Base-by-base conservation (phyloP, 208 protist species). In the Hexamita inflata region DNA sequence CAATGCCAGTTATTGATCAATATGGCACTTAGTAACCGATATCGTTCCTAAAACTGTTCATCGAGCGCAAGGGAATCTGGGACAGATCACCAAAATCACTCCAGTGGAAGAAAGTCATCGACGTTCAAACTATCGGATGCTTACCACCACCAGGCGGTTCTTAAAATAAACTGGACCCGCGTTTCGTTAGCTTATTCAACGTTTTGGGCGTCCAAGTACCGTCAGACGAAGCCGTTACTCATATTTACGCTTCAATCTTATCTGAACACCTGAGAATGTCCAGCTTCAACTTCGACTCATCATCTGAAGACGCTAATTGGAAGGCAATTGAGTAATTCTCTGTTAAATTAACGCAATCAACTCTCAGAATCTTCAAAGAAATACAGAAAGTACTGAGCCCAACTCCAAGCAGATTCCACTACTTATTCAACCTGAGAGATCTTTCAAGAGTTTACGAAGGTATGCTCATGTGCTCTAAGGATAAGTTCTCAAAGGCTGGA, bases 11-110 rank as follows among this genome's bases (percentile, higher is more conserved):
- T 0, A 68, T 97, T 67, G 94, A 98, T 84, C 86, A 87, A 0
- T 97, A 97, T 82, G 94, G 93, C 30, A 98, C 94, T 41, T 92
- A 96, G 87, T 94, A 98, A 85, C 94, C 95, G 30, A 95, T 97
- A 77, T 93, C 95, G 29, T 91, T 97, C 58, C 80, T 98, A 34
- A 97, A 97, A 84, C 87, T 97, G 67, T 86, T 98, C 0, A 88
- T 97, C 29, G 94, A 97, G 78, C 80, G 89, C 58, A 84, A 88
- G 42, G 93, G 90, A 30, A 89, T 96, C 84, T 98, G 97, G 83
- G 94, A 97, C 66, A 87, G 94, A 40, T 78, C 11, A 11, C 60
- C 70, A 24, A 90, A 92, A 73, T 92, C 95, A 75, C 83, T 96
- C 49, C 82, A 88, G 42, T 96, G 94, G 85, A 95, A 95, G 83